Conservation (phyloP, 371 early-diverging fungal genomes). For the Rhizoclosmatium hyalinum region DNA sequence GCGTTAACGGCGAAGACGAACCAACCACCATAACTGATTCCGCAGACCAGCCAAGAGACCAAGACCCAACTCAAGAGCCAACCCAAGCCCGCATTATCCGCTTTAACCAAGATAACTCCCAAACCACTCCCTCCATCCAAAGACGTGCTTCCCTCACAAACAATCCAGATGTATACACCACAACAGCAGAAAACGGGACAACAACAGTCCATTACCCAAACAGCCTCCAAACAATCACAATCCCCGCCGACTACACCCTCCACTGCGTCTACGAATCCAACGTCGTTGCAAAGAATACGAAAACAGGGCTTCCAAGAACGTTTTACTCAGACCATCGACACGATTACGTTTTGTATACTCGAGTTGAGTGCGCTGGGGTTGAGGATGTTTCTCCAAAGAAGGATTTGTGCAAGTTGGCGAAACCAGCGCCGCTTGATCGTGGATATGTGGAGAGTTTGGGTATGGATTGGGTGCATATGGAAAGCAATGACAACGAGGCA, state of each 20-base stretch:
- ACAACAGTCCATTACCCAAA: neutral
- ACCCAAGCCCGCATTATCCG: neutral
- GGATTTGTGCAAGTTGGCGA: conserved; percentile 6
- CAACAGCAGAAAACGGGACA: neutral
- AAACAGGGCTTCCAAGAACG: neutral
- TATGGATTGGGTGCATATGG: neutral
- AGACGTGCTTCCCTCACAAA: neutral
- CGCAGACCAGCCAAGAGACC: neutral
- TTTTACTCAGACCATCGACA: neutral
- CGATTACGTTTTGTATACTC: too few relatives aligned
- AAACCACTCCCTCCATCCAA: neutral
- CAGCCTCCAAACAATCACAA: neutral
- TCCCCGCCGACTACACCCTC: neutral
- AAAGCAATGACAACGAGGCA: neutral
- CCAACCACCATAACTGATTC: neutral
- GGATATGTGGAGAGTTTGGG: neutral
- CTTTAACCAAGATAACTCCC: neutral
- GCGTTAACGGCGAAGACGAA: too few relatives aligned
- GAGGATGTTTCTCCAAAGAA: too few relatives aligned
- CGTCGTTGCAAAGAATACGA: neutral
- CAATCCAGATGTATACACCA: neutral
- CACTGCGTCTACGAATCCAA: neutral
- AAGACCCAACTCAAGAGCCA: neutral
- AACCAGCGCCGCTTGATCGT: neutral
- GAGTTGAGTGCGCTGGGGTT: too few relatives aligned